These are phyloP conservation scores for Trichoderma citrinoviride DNA, from an alignment of 2,329 filamentous ascomycete genomes.

Conservation along the genomic window DNA sequence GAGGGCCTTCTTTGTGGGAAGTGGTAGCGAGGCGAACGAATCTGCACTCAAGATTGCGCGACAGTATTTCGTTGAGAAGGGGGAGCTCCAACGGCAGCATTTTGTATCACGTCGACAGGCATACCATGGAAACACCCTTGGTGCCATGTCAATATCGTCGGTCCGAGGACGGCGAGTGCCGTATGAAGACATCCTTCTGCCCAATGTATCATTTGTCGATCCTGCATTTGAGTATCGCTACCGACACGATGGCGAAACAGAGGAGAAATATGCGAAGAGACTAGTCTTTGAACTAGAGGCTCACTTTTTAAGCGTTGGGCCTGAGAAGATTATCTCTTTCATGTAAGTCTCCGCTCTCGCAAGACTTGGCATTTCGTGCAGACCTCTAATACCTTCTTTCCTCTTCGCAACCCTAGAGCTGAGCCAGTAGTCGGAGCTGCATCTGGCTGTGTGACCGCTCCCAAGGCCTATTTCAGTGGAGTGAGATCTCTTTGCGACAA, in stretches of 20 bases:
- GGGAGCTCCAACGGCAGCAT: constrained; percentile 32
- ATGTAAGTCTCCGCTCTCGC: background rate
- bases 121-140: background rate
- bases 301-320: background rate
- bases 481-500: constrained; percentile 53
- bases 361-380: background rate
- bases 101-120: constrained; percentile 41
- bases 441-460: constrained; percentile 27
- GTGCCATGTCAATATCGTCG: background rate
- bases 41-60: constrained; percentile 45
- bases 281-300: background rate
- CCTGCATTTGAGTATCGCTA: background rate
- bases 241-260: background rate
- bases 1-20: constrained; percentile 8
- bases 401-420: background rate
- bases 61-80: constrained; percentile 43
- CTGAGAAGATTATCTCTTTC: background rate
- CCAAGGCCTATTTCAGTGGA: constrained; percentile 51
- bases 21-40: constrained; percentile 40
- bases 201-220: background rate
- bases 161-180: background rate
- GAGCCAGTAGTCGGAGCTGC: background rate
- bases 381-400: background rate
- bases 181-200: background rate
- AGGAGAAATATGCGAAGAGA: background rate